Percentiles rank a stretch among this genome's conserved stretches.
These are phyloP conservation scores for Climacium dendroides DNA, from an alignment of 225 moss, liverwort and hornwort genomes.

Conservation along the genomic window DNA sequence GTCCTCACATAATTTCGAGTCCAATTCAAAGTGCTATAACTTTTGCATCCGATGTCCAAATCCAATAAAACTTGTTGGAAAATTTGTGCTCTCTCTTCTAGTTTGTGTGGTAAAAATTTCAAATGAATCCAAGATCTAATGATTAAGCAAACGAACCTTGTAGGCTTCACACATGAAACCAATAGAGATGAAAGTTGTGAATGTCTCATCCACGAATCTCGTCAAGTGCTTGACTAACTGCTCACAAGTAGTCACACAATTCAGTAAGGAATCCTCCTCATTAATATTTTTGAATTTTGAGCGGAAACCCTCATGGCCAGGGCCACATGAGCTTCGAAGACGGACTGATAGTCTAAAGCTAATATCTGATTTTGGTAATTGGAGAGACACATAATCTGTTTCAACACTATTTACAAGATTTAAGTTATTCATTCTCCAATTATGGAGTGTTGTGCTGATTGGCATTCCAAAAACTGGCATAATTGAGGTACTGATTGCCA, in stretches of 20 bases:
- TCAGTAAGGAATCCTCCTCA: background rate
- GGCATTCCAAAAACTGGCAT: background rate
- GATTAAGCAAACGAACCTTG: conserved; percentile 28
- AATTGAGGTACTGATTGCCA: background rate
- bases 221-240: conserved; percentile 55
- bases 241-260: background rate
- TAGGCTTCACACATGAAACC: conserved; percentile 71
- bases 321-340: background rate
- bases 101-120: too few relatives aligned
- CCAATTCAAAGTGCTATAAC: too few relatives aligned
- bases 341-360: background rate
- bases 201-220: conserved; percentile 65
- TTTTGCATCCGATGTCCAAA: too few relatives aligned
- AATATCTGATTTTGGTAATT: too few relatives aligned
- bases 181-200: conserved; percentile 66
- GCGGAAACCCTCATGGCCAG: background rate
- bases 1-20: too few relatives aligned
- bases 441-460: background rate
- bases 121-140: too few relatives aligned
- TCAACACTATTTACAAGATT: background rate
- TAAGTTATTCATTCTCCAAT: background rate
- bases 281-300: background rate
- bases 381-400: background rate
- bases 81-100: too few relatives aligned
- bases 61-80: too few relatives aligned